Evolutionary conservation across 2,329 filamentous ascomycete genomes (phyloP).

Genomic region (Neonectria sp.): DNA sequence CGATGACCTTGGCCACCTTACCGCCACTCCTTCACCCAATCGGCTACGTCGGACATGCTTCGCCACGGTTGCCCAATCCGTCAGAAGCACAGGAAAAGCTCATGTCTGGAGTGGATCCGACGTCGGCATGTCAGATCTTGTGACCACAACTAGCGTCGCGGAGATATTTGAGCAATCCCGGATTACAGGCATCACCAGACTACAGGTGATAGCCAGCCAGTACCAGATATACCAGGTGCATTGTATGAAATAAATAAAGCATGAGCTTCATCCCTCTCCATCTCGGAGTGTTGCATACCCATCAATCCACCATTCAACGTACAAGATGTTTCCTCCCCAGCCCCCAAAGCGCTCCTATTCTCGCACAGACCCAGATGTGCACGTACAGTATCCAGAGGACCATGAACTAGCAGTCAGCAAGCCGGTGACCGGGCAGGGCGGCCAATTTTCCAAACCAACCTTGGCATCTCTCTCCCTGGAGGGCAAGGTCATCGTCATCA

Average conservation of each 20-base stretch:
- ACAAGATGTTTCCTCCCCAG: background rate
- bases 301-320: background rate
- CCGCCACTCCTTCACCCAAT: background rate
- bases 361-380: slow-evolving; percentile 83
- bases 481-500: slow-evolving; percentile 86
- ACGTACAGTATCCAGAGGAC: slow-evolving; percentile 84
- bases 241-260: background rate
- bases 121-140: background rate
- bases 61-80: background rate
- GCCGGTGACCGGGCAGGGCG: slow-evolving; percentile 82
- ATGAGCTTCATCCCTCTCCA: background rate
- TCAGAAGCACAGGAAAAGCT: background rate
- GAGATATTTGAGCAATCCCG: background rate
- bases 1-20: slow-evolving; percentile 1
- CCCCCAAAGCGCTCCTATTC: slow-evolving; percentile 66
- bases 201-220: background rate
- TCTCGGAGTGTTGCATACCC: background rate
- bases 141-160: background rate
- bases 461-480: slow-evolving; percentile 89
- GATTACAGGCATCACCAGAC: background rate
- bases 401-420: slow-evolving; percentile 78
- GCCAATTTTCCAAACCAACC: slow-evolving; percentile 86
- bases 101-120: background rate
- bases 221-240: background rate
- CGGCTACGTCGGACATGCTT: background rate